These are phyloP conservation scores for Lentinula lateritia DNA, from an alignment of 768 basidiomycete genomes.

Conservation along the genomic window DNA sequence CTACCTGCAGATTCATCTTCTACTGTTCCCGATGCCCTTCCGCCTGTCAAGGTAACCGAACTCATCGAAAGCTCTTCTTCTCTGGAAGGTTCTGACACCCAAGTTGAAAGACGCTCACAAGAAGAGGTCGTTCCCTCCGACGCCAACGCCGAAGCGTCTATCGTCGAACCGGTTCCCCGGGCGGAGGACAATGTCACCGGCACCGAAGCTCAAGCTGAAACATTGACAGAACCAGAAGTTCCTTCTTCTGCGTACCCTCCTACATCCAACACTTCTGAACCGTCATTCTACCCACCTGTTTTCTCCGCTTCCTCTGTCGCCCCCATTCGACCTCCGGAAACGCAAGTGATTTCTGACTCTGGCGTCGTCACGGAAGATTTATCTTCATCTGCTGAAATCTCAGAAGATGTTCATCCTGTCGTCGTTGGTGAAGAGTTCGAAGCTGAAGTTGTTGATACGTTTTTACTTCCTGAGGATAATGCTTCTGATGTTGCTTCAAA, in stretches of 20 bases:
- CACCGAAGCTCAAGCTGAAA: not conserved
- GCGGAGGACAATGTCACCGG: not conserved
- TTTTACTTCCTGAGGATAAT: not conserved
- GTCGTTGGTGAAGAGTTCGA: not conserved
- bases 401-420: not conserved
- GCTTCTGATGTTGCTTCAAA: not conserved
- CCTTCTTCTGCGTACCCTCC: not conserved
- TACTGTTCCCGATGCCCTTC: not conserved
- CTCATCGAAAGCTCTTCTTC: not conserved
- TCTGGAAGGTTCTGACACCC: not conserved
- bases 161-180: not conserved
- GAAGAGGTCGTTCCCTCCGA: not conserved
- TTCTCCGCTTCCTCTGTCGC: slow-evolving; percentile 10
- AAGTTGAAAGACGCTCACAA: not conserved
- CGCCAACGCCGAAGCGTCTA: not conserved
- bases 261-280: not conserved
- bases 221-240: not conserved
- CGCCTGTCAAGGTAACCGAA: not conserved
- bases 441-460: not conserved
- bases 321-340: slow-evolving; percentile 15
- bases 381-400: not conserved
- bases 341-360: not conserved
- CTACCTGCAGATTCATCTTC: not conserved
- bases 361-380: not conserved
- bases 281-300: not conserved